Percentiles rank a stretch among this genome's conserved stretches.
phyloP scores from a whole-genome alignment of 73 alveolate genomes.

The Uronychia setigera region DNA sequence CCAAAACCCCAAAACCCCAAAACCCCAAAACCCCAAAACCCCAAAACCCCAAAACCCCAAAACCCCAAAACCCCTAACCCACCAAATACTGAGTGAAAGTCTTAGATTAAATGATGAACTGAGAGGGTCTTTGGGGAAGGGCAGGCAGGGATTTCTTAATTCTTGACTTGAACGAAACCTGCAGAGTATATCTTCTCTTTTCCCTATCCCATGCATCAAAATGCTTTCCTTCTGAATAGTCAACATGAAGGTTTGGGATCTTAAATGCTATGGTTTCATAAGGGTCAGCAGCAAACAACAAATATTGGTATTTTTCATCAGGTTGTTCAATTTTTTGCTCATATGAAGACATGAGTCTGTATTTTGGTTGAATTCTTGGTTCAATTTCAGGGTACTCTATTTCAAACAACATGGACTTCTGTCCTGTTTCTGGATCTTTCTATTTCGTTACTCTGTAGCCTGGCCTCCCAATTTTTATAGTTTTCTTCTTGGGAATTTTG shows the following conservation, averaged over 20 bases:
- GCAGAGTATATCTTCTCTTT: slow-evolving; percentile 64
- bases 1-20: too few species aligned
- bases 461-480: slow-evolving; percentile 98
- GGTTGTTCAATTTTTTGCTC: slow-evolving; percentile 93
- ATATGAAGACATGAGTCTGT: slow-evolving; percentile 97
- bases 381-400: slow-evolving; percentile 96
- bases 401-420: slow-evolving; percentile 97
- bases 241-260: slow-evolving; percentile 85
- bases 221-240: slow-evolving; percentile 83
- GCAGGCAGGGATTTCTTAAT: slow-evolving; percentile 16
- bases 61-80: too few species aligned
- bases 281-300: slow-evolving; percentile 99
- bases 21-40: too few species aligned
- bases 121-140: slow-evolving; percentile 7
- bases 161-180: slow-evolving; percentile 50
- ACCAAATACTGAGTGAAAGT: too few species aligned
- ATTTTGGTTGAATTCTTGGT: slow-evolving; percentile 88
- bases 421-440: slow-evolving; percentile 93
- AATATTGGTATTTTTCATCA: slow-evolving; percentile 93
- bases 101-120: too few species aligned
- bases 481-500: slow-evolving; percentile 68
- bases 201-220: slow-evolving; percentile 90
- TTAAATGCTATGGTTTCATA: slow-evolving; percentile 98
- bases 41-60: too few species aligned
- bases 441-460: slow-evolving; percentile 98